Evolutionary conservation across 2,329 filamentous ascomycete genomes (phyloP), one percentile per base, ranked within the genome.

Genomic region (Fusarium sublunatum): DNA sequence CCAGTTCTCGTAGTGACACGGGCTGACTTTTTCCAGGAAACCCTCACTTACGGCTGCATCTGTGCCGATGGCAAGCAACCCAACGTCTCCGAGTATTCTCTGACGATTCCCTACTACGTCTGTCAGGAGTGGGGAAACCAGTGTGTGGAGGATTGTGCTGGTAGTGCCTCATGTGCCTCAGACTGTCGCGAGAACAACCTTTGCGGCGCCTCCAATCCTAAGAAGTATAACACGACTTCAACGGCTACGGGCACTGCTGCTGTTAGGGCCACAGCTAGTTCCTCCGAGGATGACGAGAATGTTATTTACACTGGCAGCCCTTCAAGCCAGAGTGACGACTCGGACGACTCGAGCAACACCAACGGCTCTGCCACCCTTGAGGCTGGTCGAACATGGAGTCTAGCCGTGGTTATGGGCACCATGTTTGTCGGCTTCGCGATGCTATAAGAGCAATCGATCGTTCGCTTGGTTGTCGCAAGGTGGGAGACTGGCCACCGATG

Each of bases 61-160:
- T 95, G 91, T 80, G 82, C 83, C 62, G 82, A 90, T 73, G 84
- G 86, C 73, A 74, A 83, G 61, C 78, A 83, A 48, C 91, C 91
- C 67, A 93, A 93, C 77, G 78, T 91, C 44, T 86, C 88, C 71
- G 84, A 93, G 77, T 95, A 90, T 83, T 89, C 88, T 19, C 83
- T 92, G 68, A 93, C 91, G 2, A 81, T 95, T 25, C 91, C 91
- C 31, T 94, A 87, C 83, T 91, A 88, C 78, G 83, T 88, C 69
- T 95, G 91, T 83, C 83, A 82, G 42, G 83, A 90, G 77, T 92
- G 84, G 83, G 88, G 86, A 69, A 86, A 80, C 74, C 85, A 92
- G 76, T 92, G 90, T 74, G 87, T 90, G 11, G 72, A 65, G 3
- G 76, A 61, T 55, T 93, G 90, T 76, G 79, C 76, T 31, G 57